Percentiles rank a stretch among this genome's conserved stretches.
These are phyloP conservation scores for Candida chauliodis DNA, from an alignment of 805 yeast genomes.

Conservation along the genomic window DNA sequence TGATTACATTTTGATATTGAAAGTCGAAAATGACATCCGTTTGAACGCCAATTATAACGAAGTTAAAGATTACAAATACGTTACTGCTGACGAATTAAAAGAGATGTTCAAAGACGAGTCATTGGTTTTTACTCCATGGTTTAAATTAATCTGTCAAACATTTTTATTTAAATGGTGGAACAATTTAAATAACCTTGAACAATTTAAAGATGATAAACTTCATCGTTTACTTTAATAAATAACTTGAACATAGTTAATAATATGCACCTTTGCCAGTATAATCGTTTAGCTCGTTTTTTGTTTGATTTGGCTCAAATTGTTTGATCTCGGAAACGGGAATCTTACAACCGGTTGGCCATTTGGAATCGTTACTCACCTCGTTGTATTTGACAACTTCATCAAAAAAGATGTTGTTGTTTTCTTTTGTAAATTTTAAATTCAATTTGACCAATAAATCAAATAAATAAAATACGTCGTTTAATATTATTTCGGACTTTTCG, in stretches of 20 bases:
- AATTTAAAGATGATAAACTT: constrained; percentile 43
- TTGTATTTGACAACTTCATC: constrained; percentile 34
- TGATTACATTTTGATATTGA: constrained; percentile 85
- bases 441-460: constrained; percentile 40
- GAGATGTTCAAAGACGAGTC: constrained; percentile 66
- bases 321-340: constrained; percentile 30
- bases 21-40: constrained; percentile 46
- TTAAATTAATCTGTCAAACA: constrained; percentile 88
- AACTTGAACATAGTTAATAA: constrained; percentile 8
- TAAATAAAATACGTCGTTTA: constrained; percentile 33
- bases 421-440: constrained; percentile 40
- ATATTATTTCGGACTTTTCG: constrained; percentile 30
- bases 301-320: constrained; percentile 20
- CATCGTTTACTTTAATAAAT: constrained; percentile 44
- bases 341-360: constrained; percentile 40
- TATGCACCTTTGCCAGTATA: constrained; percentile 12
- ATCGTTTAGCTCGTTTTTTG: neutral
- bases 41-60: constrained; percentile 70
- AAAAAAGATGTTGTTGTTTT: constrained; percentile 38
- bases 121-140: constrained; percentile 96
- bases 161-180: constrained; percentile 95
- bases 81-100: constrained; percentile 61
- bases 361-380: constrained; percentile 33
- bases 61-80: constrained; percentile 78
- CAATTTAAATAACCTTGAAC: constrained; percentile 54